Evolutionary conservation across 345 rosid species (phyloP), one percentile per base, ranked within the genome.

Genomic region (Rhodomyrtus tomentosa): DNA sequence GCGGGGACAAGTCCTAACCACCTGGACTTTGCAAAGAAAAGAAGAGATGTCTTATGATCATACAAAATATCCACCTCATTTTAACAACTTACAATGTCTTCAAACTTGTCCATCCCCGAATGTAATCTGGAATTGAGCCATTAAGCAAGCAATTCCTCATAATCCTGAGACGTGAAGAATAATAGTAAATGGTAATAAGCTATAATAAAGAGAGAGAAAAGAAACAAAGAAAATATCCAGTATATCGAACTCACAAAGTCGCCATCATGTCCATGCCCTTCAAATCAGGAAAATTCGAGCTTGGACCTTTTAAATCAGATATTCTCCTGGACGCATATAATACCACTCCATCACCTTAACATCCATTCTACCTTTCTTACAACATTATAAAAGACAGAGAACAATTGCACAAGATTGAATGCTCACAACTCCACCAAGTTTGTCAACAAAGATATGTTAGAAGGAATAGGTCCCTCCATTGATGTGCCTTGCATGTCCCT

Each of bases 401-500:
- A 49, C 10, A 48, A 58, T n/a, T 82, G 76, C 42, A 68, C 38
- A 68, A 4, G 24, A 32, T 68, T 3, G 10, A 36, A 32, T 68
- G 58, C 98, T 92, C 90, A 97, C 99, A 97, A 73, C 3, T 88
- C 86, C 3, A 59, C 32, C 86, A 95, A 87, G 55, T 87, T 93
- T 82, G 21, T 90, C 87, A 97, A 85, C 82, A 54, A 82, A 38
- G 98, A 94, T 84, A 95, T 84, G 55, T 87, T 56, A 84, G 94
- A 80, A 76, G 98, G 98, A 84, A 97, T 91, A n/a, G 99, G 98
- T 50, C 99, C 99, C 87, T 90, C 92, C 96, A 95, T 86, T 38
- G 95, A 91, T 68, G 98, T 93, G 40, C 99, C 98, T 83, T 97
- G 96, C 89, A 94, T 82, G 89, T 94, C 89, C 80, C 98, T 97